Percentiles rank a stretch among this genome's conserved stretches.
These are phyloP conservation scores for Kuraishia ogatae DNA, from an alignment of 805 yeast species.

Conservation along the genomic window DNA sequence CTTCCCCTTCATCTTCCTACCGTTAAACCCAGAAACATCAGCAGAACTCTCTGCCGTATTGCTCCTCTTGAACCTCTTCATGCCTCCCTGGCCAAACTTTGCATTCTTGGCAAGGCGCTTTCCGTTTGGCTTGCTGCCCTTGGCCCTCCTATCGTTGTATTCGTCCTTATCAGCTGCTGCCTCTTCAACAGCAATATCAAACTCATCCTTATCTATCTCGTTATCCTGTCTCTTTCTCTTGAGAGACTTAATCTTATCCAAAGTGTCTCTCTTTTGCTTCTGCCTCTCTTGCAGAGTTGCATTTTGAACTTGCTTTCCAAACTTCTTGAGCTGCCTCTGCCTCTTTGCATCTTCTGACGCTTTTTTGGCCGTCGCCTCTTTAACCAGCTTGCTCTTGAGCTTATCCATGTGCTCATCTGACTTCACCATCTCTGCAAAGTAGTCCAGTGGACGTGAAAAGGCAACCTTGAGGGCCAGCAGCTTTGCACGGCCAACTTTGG, in stretches of 20 bases:
- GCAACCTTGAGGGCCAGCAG: constrained; percentile 68
- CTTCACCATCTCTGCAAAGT: constrained; percentile 98
- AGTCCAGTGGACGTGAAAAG: constrained; percentile 88
- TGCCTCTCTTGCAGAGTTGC: constrained; percentile 91
- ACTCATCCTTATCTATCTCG: constrained; percentile 66
- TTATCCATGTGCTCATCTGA: constrained; percentile 97
- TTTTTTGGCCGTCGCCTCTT: constrained; percentile 72
- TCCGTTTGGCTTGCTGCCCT: constrained; percentile 43
- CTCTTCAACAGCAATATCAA: constrained; percentile 89
- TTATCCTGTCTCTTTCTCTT: constrained; percentile 79
- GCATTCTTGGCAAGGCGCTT: constrained; percentile 65
- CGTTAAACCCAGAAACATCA: constrained; percentile 53
- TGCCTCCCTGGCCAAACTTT: constrained; percentile 73
- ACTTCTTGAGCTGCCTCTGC: constrained; percentile 92
- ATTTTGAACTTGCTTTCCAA: constrained; percentile 94
- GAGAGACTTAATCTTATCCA: constrained; percentile 84
- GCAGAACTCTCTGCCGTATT: constrained; percentile 67
- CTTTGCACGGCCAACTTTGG: constrained; percentile 57
- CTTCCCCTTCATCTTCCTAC: constrained; percentile 39
- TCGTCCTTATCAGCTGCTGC: constrained; percentile 58
- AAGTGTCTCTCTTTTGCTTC: constrained; percentile 82
- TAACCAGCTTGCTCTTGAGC: constrained; percentile 69
- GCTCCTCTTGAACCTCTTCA: constrained; percentile 62
- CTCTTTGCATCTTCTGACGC: constrained; percentile 90
- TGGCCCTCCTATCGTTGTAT: constrained; percentile 21